A percentile compares a stretch with the other conserved stretches of the same genome.
Conservation (phyloP, 2,329 filamentous ascomycete genomes). For the Phoma sp. region DNA sequence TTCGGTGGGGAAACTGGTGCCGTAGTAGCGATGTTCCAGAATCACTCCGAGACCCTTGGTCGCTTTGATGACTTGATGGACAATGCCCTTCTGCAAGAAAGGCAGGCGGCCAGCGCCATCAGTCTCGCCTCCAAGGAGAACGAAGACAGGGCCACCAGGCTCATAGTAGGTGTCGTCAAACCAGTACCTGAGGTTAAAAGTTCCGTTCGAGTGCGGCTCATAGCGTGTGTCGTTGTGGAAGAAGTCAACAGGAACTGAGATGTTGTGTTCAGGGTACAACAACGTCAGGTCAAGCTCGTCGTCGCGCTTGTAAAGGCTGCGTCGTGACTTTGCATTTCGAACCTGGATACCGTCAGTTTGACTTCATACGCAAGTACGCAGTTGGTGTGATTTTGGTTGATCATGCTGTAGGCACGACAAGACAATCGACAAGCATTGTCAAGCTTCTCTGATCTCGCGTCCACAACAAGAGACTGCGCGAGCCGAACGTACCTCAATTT, state of each 20-base stretch:
- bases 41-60: constrained; percentile 75
- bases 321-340: constrained; percentile 22
- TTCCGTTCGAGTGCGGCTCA: constrained; percentile 73
- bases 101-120: constrained; percentile 67
- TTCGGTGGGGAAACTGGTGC: constrained; percentile 71
- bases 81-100: constrained; percentile 79
- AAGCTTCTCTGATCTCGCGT: constrained; percentile 7
- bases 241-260: constrained; percentile 73
- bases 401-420: too few relatives aligned
- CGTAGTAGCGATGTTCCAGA: constrained; percentile 88
- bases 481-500: constrained; percentile 28
- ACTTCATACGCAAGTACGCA: not conserved
- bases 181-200: constrained; percentile 79
- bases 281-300: constrained; percentile 40
- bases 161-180: constrained; percentile 80
- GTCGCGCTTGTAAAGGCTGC: constrained; percentile 35
- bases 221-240: constrained; percentile 82
- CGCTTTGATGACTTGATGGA: constrained; percentile 71
- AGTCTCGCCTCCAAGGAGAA: constrained; percentile 76
- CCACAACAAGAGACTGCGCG: not conserved
- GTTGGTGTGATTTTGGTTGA: too few relatives aligned
- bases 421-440: not conserved
- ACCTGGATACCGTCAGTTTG: constrained; percentile 18
- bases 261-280: constrained; percentile 58
- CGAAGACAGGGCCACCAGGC: constrained; percentile 79